These are phyloP conservation scores for Artomyces pyxidatus DNA, from an alignment of 768 basidiomycete genomes.

Conservation along the genomic window DNA sequence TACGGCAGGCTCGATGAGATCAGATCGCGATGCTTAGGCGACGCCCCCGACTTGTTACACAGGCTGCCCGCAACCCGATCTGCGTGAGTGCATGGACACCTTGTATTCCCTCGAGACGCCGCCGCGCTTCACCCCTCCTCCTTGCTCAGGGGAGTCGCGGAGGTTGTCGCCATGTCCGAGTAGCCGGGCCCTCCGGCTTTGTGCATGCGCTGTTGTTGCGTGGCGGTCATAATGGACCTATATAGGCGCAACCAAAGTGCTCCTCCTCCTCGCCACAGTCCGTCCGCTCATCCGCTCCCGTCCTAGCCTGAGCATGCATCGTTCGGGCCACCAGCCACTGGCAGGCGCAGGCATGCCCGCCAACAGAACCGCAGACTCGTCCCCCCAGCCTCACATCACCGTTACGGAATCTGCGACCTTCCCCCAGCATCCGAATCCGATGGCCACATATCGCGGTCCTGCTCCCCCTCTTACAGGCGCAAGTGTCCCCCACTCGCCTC, in stretches of 20 bases:
- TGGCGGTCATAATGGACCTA: not conserved
- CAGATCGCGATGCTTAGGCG: not conserved
- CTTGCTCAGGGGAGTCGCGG: not conserved
- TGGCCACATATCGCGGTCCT: too few relatives aligned
- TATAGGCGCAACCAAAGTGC: not conserved
- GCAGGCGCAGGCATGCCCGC: not conserved
- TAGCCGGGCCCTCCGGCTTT: not conserved
- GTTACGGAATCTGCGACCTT: not conserved
- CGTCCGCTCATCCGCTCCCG: not conserved
- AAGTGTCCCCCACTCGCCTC: not conserved
- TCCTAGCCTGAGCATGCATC: not conserved
- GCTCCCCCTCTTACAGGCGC: not conserved
- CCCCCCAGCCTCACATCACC: not conserved
- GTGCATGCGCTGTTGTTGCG: not conserved
- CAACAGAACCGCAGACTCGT: not conserved
- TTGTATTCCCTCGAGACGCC: not conserved
- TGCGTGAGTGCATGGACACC: not conserved
- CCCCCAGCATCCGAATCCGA: too few relatives aligned
- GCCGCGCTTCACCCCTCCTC: not conserved
- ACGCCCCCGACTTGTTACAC: not conserved
- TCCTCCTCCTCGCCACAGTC: not conserved
- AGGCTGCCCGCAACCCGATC: not conserved
- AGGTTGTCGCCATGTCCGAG: not conserved
- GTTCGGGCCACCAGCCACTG: not conserved
- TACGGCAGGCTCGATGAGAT: not conserved